These are phyloP conservation scores for Didymella pomorum DNA, from an alignment of 2,329 filamentous ascomycete species.

Conservation along the genomic window DNA sequence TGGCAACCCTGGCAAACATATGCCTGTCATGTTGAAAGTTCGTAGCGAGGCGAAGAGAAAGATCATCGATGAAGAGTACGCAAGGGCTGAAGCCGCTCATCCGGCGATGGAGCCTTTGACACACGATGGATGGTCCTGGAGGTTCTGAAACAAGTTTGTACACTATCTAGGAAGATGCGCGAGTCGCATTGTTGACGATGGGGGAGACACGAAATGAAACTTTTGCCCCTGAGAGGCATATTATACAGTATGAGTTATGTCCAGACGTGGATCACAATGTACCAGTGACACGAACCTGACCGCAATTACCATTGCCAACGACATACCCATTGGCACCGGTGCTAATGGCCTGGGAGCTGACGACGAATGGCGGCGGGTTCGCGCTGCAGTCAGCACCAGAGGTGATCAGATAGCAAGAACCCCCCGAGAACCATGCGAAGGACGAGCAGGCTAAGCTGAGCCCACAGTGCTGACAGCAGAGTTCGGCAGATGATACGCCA, in stretches of 20 bases:
- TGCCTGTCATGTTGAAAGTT: slow-evolving; percentile 25
- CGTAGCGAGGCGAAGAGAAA: slow-evolving; percentile 25
- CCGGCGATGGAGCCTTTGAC: neutral
- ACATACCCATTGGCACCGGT: neutral
- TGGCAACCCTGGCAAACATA: slow-evolving; percentile 20
- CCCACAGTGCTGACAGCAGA: too few species aligned
- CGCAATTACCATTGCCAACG: neutral
- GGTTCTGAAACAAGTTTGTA: neutral
- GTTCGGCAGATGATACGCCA: too few species aligned
- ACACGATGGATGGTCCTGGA: neutral
- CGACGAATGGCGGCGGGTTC: neutral
- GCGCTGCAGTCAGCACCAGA: neutral
- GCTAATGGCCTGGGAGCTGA: neutral
- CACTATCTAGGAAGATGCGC: neutral
- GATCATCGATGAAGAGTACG: slow-evolving; percentile 8
- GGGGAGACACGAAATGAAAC: neutral
- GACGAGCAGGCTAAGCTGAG: too few species aligned
- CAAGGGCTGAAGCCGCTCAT: neutral
- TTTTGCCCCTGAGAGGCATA: neutral
- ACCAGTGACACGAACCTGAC: neutral
- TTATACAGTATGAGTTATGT: neutral
- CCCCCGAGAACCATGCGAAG: neutral
- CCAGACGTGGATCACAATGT: neutral
- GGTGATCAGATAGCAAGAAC: neutral
- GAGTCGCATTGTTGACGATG: neutral